Conservation (phyloP, 805 yeast genomes). For the Torulaspora maleeae region DNA sequence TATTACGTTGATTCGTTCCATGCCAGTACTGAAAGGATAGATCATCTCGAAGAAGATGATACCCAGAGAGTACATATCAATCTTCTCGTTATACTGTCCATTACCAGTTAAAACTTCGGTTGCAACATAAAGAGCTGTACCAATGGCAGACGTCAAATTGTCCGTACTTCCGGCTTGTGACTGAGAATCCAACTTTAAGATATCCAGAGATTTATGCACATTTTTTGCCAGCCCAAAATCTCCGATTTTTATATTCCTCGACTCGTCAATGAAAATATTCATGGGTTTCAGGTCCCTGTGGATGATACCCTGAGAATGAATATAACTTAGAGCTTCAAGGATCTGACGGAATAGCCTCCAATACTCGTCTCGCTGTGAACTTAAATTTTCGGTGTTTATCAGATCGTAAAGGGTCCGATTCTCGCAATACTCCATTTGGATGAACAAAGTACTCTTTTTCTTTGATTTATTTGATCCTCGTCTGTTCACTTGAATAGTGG, state of each 20-base stretch:
- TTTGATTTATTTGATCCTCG: slow-evolving; percentile 16
- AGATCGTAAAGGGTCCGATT: slow-evolving; percentile 83
- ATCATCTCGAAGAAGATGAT: slow-evolving; percentile 95
- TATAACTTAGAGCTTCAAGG: slow-evolving; percentile 82
- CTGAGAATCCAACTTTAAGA: slow-evolving; percentile 32
- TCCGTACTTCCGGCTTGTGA: slow-evolving; percentile 41
- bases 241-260: slow-evolving; percentile 86
- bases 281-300: slow-evolving; percentile 94
- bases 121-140: slow-evolving; percentile 91
- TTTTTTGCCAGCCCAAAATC: slow-evolving; percentile 96
- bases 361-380: slow-evolving; percentile 66
- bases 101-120: slow-evolving; percentile 73
- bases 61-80: slow-evolving; percentile 93
- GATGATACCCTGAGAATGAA: slow-evolving; percentile 89
- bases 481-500: neutral
- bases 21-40: slow-evolving; percentile 75
- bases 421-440: slow-evolving; percentile 98
- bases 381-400: slow-evolving; percentile 69
- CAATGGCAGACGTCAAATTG: slow-evolving; percentile 87
- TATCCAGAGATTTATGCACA: slow-evolving; percentile 51
- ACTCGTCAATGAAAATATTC: slow-evolving; percentile 89
- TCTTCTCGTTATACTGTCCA: slow-evolving; percentile 82
- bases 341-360: slow-evolving; percentile 88
- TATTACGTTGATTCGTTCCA: slow-evolving; percentile 84
- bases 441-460: slow-evolving; percentile 68